Conservation (phyloP, 2,329 filamentous ascomycete genomes). For the Sarocladium oryzae region DNA sequence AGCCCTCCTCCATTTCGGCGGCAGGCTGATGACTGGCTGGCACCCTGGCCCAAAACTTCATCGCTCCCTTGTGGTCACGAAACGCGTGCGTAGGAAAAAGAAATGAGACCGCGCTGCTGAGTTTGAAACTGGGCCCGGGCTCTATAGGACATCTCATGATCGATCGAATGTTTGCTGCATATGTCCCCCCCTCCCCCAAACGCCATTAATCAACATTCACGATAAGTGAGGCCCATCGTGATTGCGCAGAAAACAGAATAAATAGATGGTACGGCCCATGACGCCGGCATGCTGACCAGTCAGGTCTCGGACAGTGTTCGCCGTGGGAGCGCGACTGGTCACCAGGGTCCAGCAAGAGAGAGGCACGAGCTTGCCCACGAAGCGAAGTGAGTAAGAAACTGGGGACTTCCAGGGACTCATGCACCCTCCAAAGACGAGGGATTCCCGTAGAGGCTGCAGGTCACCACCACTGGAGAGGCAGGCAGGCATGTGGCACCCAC, state of each 20-base stretch:
- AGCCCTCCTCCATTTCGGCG: not conserved
- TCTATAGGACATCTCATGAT: not conserved
- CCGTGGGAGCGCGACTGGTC: slow-evolving; percentile 5
- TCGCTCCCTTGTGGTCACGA: not conserved
- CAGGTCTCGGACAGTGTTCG: not conserved
- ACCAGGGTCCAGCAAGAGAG: slow-evolving; percentile 2
- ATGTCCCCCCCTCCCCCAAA: not conserved
- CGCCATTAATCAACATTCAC: not conserved
- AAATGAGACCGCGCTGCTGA: not conserved
- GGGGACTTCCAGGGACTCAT: not conserved
- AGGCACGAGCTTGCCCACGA: not conserved
- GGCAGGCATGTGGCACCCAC: not conserved
- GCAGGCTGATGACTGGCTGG: not conserved
- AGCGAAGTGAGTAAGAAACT: not conserved
- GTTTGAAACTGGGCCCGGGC: not conserved
- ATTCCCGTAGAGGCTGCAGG: not conserved
- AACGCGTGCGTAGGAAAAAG: not conserved
- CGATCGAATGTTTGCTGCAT: no score
- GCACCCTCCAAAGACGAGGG: not conserved
- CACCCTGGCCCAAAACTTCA: no score
- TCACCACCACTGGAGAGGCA: not conserved
- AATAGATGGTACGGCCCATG: no score
- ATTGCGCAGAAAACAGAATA: not conserved
- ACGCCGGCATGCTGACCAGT: slow-evolving; percentile 4
- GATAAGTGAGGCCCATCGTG: not conserved